Evolutionary conservation across 169 alveolate genomes (phyloP).

Genomic region (Babesia bigemina): DNA sequence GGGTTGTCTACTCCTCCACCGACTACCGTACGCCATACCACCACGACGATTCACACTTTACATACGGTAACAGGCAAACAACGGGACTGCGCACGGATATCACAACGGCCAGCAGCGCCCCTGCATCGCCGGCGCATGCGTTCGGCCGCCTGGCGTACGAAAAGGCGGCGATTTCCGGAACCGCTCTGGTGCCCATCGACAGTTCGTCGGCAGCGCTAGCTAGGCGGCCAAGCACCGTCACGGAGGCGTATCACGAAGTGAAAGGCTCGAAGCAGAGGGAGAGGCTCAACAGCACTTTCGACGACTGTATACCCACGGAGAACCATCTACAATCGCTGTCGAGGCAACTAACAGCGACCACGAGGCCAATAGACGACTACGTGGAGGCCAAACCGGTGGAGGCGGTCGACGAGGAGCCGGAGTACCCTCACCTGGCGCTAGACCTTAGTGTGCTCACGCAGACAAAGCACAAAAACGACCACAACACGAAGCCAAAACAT

Average conservation of each 20-base stretch:
- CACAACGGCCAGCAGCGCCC: no score
- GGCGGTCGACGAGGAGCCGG: slow-evolving; percentile 10
- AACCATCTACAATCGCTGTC: neutral
- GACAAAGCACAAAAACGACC: neutral
- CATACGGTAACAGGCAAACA: no score
- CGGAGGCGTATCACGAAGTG: neutral
- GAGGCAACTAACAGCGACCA: neutral
- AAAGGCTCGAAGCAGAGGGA: neutral
- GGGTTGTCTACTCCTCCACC: no score
- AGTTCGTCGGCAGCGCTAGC: neutral
- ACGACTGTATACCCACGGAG: slow-evolving; percentile 12
- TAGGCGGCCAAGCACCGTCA: neutral
- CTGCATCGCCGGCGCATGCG: no score
- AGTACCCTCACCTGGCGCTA: slow-evolving; percentile 36
- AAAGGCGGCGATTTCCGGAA: no score
- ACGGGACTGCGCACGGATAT: no score
- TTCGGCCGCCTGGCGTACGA: no score
- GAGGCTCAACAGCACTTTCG: neutral
- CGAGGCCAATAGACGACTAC: neutral
- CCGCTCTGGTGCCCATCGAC: neutral
- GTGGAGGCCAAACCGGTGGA: neutral
- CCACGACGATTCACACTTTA: no score
- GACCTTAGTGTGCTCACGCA: slow-evolving; percentile 19
- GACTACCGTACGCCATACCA: no score
- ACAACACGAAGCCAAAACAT: neutral